phyloP scores from a whole-genome alignment of 1,139 yeast species.

The Blastobotrys ciferrii region DNA sequence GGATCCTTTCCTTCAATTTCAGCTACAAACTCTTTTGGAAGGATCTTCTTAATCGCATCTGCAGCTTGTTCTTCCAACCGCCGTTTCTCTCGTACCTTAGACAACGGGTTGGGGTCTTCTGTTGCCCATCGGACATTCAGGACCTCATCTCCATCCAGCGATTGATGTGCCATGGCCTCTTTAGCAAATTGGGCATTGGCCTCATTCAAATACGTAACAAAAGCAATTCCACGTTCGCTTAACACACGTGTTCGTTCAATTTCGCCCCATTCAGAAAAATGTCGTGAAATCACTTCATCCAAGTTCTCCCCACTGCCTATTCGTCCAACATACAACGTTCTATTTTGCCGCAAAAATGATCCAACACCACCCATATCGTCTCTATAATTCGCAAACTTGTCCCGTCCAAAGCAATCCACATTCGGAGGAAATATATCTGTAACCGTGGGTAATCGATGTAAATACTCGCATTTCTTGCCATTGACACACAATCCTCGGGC shows the following conservation, averaged over 20 bases:
- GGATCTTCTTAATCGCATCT: slow-evolving; percentile 36
- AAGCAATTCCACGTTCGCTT: slow-evolving; percentile 67
- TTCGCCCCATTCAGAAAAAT: slow-evolving; percentile 74
- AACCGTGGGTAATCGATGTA: slow-evolving; percentile 71
- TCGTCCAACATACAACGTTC: slow-evolving; percentile 78
- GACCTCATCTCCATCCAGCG: slow-evolving; percentile 59
- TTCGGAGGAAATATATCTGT: slow-evolving; percentile 53
- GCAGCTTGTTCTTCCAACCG: slow-evolving; percentile 42
- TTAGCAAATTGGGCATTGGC: slow-evolving; percentile 87
- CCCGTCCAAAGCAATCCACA: slow-evolving; percentile 91
- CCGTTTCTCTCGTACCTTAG: slow-evolving; percentile 50
- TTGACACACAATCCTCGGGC: slow-evolving; percentile 84
- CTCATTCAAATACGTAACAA: slow-evolving; percentile 68
- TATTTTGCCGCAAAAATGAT: slow-evolving; percentile 64
- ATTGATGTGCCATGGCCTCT: slow-evolving; percentile 87
- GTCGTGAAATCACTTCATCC: slow-evolving; percentile 47
- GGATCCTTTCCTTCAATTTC: slow-evolving; percentile 29
- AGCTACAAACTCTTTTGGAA: slow-evolving; percentile 33
- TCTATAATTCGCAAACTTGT: slow-evolving; percentile 73
- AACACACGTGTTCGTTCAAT: slow-evolving; percentile 66
- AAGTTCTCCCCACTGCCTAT: slow-evolving; percentile 44
- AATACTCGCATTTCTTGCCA: slow-evolving; percentile 71
- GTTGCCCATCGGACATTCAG: slow-evolving; percentile 83
- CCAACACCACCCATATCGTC: slow-evolving; percentile 98
- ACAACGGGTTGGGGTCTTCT: slow-evolving; percentile 78